Evolutionary conservation across 208 protist genomes (phyloP), one percentile per base, ranked within the genome.

Genomic region (Leptomonas pyrrhocoris): DNA sequence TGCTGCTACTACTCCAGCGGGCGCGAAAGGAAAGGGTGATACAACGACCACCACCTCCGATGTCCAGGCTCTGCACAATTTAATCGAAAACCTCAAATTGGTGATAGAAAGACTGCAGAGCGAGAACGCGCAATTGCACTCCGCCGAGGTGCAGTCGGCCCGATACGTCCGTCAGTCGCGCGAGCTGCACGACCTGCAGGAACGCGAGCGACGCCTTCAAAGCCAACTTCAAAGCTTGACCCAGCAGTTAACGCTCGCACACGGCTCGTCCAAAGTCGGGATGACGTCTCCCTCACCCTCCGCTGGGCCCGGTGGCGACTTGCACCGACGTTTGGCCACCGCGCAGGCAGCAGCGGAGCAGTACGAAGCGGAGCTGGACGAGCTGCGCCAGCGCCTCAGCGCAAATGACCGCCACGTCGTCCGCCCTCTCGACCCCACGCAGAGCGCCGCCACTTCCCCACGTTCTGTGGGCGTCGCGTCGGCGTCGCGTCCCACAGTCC

Each of bases 61-160:
- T 28, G 57, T 69, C 16, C 72, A 78, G 21, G 63, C 74, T 2
- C 71, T 96, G 3, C 75, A 86, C 50, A 82, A 83, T 31, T 67
- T 94, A 7, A 78, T 94, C 23, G 89, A 90, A 25, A 93, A 91
- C 53, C 56, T 96, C 27, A 90, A 91, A 63, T 42, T 89, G 28
- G 84, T 94, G 23, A 82, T 96, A 25, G 77, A 89, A 43, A 79
- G 82, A 34, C 74, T 96, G 55, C 87, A 93, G 68, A 23, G 59
- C 38, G 89, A 96, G 58, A 96, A 96, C 54, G 59, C 50, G 19
- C 57, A 79, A n/a, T 73, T 96, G 13, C 71, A 77, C 46, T 67
- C 68, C 0, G 45, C 28, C 8, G 48, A 70, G 45, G 40, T 73
- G 51, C 65, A 73, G 42, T 80, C 78, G 34, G 55, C 65, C 2